Evolutionary conservation across 2,329 filamentous ascomycete species (phyloP), one percentile per base, ranked within the genome.

Genomic region (Sphaerulina populicola): DNA sequence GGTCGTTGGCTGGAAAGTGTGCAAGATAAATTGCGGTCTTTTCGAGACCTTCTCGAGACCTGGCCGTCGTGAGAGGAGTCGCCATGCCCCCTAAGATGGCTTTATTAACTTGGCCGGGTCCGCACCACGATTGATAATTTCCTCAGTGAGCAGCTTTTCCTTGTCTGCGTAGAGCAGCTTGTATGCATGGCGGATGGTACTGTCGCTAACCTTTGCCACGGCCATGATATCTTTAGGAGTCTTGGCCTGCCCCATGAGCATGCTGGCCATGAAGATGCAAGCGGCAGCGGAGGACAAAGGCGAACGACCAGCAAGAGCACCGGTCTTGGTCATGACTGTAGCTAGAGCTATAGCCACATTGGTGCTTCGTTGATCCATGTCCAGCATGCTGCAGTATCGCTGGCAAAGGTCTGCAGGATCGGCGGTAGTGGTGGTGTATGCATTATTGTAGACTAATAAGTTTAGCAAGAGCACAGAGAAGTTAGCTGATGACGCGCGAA

Each of bases 121-220:
- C 35, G 83, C 86, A 52, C 85, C 85, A 53, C 83, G 81, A 49
- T 78, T 76, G 48, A 91, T 76, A 81, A 88, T 91, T 54, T 85
- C 81, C 46, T 81, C 74, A 60, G 85, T 82, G 62, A 96, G 80
- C 52, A 98, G 72, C 55, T 80, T 77, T 49, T 91, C 82, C 45
- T 82, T 80, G 44, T 85, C 82, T 14, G 77, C 76, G 66, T 90
- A 91, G 44, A 98, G 77, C 64, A 86, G 83, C 66, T 93, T 93
- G 75, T 97, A 98, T 0, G 91, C 90, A 23, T 88, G 94, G 64
- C 94, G 90, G 62, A 98, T 95, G 0, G 93, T 98, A 49, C 93
- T 90, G 65, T 98, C 94, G 67, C 89, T 96, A 27, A 98, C 93
- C 58, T 88, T 88, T 1, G 87, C 88, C 14, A 93, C 84, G 21